A percentile compares a stretch with the other conserved stretches of the same genome.
phyloP scores from a whole-genome alignment of 208 protist genomes.

The Wallacemonas sp. region DNA sequence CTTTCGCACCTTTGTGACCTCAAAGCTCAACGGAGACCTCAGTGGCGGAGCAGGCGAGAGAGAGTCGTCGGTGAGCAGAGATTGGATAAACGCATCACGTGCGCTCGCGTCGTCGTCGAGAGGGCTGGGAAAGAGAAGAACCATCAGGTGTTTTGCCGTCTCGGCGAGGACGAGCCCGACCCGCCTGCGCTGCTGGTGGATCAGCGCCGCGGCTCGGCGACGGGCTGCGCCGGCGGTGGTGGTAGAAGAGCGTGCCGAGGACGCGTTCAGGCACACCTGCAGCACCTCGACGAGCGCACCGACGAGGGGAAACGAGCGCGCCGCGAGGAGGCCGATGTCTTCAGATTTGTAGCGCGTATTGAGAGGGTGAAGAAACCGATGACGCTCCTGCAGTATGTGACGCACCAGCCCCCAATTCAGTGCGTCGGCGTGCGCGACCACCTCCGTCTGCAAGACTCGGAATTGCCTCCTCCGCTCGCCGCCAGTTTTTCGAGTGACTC shows the following conservation, averaged over 20 bases:
- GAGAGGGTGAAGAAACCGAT: not conserved
- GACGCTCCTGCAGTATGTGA: not conserved
- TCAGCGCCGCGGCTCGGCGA: not conserved
- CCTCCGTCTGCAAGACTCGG: not conserved
- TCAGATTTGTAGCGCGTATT: not conserved
- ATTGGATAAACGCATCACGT: not conserved
- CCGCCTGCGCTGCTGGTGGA: not conserved
- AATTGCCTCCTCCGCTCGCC: not conserved
- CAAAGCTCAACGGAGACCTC: too few species aligned
- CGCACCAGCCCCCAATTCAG: not conserved
- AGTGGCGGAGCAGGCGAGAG: too few species aligned
- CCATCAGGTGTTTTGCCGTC: slow-evolving; percentile 14
- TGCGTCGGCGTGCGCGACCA: not conserved
- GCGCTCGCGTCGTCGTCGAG: not conserved
- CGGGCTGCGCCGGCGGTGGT: too few species aligned
- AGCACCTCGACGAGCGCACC: slow-evolving; percentile 34
- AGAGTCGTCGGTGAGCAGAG: too few species aligned
- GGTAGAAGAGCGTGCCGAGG: not conserved
- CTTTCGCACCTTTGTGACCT: slow-evolving; percentile 26
- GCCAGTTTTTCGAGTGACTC: too few species aligned
- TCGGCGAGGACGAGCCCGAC: slow-evolving; percentile 33
- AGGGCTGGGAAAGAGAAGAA: slow-evolving; percentile 14
- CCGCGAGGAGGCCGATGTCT: not conserved
- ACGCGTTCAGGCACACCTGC: not conserved
- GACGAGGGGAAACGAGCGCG: slow-evolving; percentile 42